These are phyloP conservation scores for Aspergillaceae sp. DNA, from an alignment of 2,329 filamentous ascomycete genomes.

Conservation along the genomic window DNA sequence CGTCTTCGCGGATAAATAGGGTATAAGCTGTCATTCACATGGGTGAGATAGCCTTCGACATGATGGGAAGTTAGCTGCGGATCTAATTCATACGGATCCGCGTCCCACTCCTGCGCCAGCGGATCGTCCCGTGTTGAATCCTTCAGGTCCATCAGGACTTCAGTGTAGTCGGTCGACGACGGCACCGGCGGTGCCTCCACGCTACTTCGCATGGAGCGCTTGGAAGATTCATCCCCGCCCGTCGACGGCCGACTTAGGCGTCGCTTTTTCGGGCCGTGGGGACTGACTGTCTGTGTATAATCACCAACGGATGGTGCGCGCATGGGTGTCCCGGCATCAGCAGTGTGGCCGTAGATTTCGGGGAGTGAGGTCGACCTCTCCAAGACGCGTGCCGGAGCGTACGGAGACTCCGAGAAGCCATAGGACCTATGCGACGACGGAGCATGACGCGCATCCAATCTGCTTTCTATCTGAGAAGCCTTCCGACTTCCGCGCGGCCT, in stretches of 20 bases:
- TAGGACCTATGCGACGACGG: slow-evolving; percentile 8
- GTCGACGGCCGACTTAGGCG: slow-evolving; percentile 9
- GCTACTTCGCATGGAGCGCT: slow-evolving; percentile 5
- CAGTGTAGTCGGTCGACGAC: slow-evolving; percentile 15
- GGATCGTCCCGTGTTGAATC: slow-evolving; percentile 23
- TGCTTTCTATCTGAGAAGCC: slow-evolving; percentile 14
- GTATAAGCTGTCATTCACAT: slow-evolving; percentile 47
- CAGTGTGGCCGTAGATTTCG: slow-evolving; percentile 23
- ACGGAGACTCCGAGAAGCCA: slow-evolving; percentile 17
- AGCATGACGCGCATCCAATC: slow-evolving; percentile 8
- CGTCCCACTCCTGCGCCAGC: slow-evolving; percentile 35
- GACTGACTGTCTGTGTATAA: slow-evolving; percentile 8
- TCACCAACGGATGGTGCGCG: slow-evolving; percentile 15
- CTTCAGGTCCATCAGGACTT: slow-evolving; percentile 24
- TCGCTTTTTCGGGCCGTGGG: slow-evolving; percentile 14
- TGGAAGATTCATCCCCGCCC: slow-evolving; percentile 6
- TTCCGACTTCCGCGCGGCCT: slow-evolving; percentile 30
- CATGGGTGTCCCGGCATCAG: slow-evolving; percentile 21
- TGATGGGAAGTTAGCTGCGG: slow-evolving; percentile 44
- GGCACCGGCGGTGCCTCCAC: slow-evolving; percentile 5
- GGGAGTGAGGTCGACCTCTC: slow-evolving; percentile 23
- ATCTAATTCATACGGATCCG: slow-evolving; percentile 48
- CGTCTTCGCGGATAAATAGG: slow-evolving; percentile 47
- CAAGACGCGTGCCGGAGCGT: slow-evolving; percentile 23
- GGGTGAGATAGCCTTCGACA: slow-evolving; percentile 49